phyloP scores from a whole-genome alignment of 2,329 filamentous ascomycete species.

The Ophiostoma himal-ulmi region DNA sequence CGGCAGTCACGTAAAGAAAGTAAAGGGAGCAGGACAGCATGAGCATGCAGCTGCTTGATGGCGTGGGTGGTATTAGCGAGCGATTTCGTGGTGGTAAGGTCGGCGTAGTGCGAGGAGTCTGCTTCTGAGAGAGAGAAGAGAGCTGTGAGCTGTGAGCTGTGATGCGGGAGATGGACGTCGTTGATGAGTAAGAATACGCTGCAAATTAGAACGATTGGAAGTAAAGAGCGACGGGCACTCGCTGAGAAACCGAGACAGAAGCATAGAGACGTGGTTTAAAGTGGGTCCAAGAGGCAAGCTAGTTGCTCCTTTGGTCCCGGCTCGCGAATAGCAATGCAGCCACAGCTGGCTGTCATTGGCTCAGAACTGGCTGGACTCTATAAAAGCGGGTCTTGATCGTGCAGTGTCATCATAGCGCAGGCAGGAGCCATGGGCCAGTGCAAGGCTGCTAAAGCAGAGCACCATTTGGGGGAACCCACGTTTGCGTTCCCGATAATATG shows the following conservation, averaged over 20 bases:
- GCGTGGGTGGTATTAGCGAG: not conserved
- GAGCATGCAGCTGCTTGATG: not conserved
- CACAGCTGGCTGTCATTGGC: not conserved
- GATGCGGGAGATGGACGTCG: not conserved
- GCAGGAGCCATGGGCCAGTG: not conserved
- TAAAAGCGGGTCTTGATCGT: not conserved
- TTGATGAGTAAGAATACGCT: slow-evolving; percentile 8
- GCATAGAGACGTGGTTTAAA: not conserved
- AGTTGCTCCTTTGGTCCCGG: slow-evolving; percentile 6
- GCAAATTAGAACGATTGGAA: not conserved
- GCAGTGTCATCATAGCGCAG: not conserved
- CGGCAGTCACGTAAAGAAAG: slow-evolving; percentile 3
- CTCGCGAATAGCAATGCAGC: not conserved
- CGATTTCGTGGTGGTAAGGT: not conserved
- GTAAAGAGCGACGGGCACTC: not conserved
- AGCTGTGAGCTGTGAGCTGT: not conserved
- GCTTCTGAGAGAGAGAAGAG: not conserved
- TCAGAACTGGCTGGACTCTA: not conserved
- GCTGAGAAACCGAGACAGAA: not conserved
- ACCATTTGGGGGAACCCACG: slow-evolving; percentile 20
- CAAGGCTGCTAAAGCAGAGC: slow-evolving; percentile 17
- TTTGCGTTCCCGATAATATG: slow-evolving; percentile 2
- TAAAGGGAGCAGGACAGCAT: not conserved
- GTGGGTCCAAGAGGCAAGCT: slow-evolving; percentile 3
- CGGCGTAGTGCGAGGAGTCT: not conserved